A percentile compares a stretch with the other conserved stretches of the same genome.
phyloP scores from a whole-genome alignment of 208 protist species.

The Borovskyia barvae region DNA sequence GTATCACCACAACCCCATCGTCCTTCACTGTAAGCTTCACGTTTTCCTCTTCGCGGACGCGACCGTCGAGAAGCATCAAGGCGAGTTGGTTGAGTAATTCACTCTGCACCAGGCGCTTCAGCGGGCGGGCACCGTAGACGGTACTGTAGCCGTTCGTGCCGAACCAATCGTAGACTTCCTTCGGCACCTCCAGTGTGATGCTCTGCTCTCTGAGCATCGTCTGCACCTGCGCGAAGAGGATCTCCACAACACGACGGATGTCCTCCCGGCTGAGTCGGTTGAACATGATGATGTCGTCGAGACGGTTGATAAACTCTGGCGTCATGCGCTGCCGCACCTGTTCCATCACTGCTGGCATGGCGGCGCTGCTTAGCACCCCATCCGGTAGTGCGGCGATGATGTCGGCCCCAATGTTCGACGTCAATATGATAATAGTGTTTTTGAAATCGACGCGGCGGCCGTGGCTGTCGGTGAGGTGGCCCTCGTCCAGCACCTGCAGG shows the following conservation, averaged over 20 bases:
- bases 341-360: slow-evolving; percentile 83
- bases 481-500: slow-evolving; percentile 98
- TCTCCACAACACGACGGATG: slow-evolving; percentile 87
- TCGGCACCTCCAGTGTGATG: slow-evolving; percentile 72
- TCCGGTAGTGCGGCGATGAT: slow-evolving; percentile 75
- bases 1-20: slow-evolving; percentile 41
- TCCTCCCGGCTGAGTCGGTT: slow-evolving; percentile 84
- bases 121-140: slow-evolving; percentile 94
- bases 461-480: slow-evolving; percentile 96
- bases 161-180: slow-evolving; percentile 83
- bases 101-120: slow-evolving; percentile 92
- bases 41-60: slow-evolving; percentile 70
- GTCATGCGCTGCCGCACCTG: slow-evolving; percentile 87
- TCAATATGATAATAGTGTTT: slow-evolving; percentile 98
- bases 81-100: slow-evolving; percentile 92
- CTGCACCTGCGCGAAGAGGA: slow-evolving; percentile 83
- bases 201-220: slow-evolving; percentile 81
- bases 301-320: slow-evolving; percentile 98
- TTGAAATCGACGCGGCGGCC: slow-evolving; percentile 96
- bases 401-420: slow-evolving; percentile 94
- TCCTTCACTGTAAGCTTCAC: slow-evolving; percentile 51
- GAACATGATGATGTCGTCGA: slow-evolving; percentile 98
- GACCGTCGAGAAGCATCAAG: slow-evolving; percentile 84
- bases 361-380: slow-evolving; percentile 38
- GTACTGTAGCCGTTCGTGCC: slow-evolving; percentile 86